Conservation (phyloP, 352 stramenopile genomes). For the Poterioochromonas sp. region DNA sequence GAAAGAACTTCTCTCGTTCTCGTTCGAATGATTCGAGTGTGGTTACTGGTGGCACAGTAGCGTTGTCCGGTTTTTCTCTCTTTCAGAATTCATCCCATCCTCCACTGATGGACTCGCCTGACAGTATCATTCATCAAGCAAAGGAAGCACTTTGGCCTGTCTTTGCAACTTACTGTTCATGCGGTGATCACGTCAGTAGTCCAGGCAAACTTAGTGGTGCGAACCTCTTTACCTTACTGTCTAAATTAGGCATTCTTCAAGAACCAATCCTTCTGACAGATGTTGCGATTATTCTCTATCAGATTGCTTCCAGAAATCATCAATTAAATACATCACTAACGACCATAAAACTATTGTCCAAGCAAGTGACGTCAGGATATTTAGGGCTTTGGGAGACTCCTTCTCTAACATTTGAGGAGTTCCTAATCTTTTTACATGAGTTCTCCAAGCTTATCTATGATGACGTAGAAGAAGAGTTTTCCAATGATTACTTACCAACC, state of each 20-base stretch:
- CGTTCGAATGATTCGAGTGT: neutral
- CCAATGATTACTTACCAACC: too few species aligned
- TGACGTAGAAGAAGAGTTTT: neutral
- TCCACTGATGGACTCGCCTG: neutral
- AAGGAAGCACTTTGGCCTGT: constrained; percentile 33
- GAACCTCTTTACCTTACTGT: constrained; percentile 29
- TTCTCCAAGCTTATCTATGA: constrained; percentile 16
- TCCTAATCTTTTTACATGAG: constrained; percentile 24
- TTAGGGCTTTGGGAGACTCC: too few species aligned
- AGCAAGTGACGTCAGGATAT: too few species aligned
- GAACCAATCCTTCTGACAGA: constrained; percentile 12
- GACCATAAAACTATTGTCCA: too few species aligned
- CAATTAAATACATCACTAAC: too few species aligned
- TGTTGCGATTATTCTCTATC: neutral
- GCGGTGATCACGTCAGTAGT: constrained; percentile 2
- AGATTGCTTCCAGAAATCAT: neutral
- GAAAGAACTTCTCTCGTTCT: neutral
- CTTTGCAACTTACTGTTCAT: constrained; percentile 34
- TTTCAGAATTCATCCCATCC: neutral
- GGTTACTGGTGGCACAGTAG: neutral
- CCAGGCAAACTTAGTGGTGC: constrained; percentile 10
- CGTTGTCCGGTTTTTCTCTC: too few species aligned
- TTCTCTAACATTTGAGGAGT: constrained; percentile 36
- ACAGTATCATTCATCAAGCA: neutral
- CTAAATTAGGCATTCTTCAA: constrained; percentile 11